Evolutionary conservation across 2,329 filamentous ascomycete species (phyloP), one percentile per base, ranked within the genome.

Genomic region (Claviceps africana): DNA sequence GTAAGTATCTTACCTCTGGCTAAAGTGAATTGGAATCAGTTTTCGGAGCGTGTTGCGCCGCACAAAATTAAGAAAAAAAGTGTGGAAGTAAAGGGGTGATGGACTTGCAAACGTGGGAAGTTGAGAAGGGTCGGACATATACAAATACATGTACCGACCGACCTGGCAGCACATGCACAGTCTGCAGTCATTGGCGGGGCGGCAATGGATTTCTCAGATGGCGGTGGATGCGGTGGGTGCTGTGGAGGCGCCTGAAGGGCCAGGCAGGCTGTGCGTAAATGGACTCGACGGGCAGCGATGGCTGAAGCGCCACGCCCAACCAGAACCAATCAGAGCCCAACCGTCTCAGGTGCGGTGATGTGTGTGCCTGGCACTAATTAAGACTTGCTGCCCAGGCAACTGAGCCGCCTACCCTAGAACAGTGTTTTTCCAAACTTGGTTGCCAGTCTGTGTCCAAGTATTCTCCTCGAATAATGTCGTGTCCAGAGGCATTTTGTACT

Each of bases 301-400:
- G 45, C 35, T 40, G 25, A 6, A 10, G 42, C 22, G 28, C 17
- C 17, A 10, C 17, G 30, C 42, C 51, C 17, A 25, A 47, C 7
- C 33, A 21, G 46, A 44, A 28, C 51, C 51, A 53, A 53, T 53
- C 51, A 50, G 47, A 46, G 51, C 51, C 51, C 30, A 44, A 49
- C 11, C 37, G 28, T 25, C 37, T 21, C 5, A 25, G 30, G 47
- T 28, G 42, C 21, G 42, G 15, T 17, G 4, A 1, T 15, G 1
- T 25, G 21, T n/a, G 47, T 37, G 33, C 31, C 31, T 48, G 47
- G 40, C 40, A 43, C 40, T 25, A 42, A 21, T 42, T 39, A 15
- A 1, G 4, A 39, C n/a, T n/a, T n/a, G 13, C 2, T 21, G 10
- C n/a, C 40, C 8, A 17, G 22, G 21, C 21, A 44, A 44, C 21